Evolutionary conservation across 2,329 filamentous ascomycete species (phyloP).

Genomic region (Diaporthe sp.): DNA sequence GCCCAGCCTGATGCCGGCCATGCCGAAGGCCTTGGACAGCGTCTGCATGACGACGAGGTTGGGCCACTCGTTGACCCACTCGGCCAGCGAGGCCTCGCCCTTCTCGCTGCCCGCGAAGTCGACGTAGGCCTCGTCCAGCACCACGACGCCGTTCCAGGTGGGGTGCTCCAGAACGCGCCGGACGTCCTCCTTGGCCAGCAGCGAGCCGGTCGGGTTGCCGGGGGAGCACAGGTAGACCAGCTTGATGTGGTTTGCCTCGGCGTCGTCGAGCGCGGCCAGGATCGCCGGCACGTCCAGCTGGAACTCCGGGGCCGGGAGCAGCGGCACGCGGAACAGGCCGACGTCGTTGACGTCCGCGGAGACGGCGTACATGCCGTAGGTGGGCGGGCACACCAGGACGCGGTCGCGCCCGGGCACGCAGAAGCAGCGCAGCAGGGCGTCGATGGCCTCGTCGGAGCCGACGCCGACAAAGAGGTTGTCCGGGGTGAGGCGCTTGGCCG

Average conservation of each 20-base stretch:
- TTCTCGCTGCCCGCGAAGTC: conserved; percentile 78
- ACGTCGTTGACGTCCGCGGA: conserved; percentile 96
- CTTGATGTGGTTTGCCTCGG: conserved; percentile 75
- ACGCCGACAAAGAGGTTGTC: conserved; percentile 95
- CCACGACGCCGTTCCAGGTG: conserved; percentile 94
- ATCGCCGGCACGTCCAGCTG: conserved; percentile 79
- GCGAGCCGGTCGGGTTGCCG: conserved; percentile 89
- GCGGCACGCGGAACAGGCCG: conserved; percentile 85
- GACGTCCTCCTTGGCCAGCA: conserved; percentile 82
- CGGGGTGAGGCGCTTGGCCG: conserved; percentile 77
- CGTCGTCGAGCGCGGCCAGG: conserved; percentile 68
- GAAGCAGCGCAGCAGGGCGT: conserved; percentile 93
- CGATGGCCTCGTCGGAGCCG: conserved; percentile 96
- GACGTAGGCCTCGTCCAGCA: conserved; percentile 95
- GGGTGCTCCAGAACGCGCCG: conserved; percentile 82
- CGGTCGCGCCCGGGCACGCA: conserved; percentile 88
- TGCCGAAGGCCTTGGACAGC: conserved; percentile 95
- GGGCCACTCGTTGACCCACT: conserved; percentile 92
- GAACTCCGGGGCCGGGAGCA: conserved; percentile 80
- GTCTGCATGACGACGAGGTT: conserved; percentile 99
- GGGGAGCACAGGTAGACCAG: conserved; percentile 93
- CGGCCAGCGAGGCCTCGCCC: conserved; percentile 81
- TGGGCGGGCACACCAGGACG: conserved; percentile 94
- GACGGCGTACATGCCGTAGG: conserved; percentile 98
- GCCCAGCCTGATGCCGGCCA: conserved; percentile 93